A percentile compares a stretch with the other conserved stretches of the same genome.
Evolutionary conservation across 164 flowering plant species (phyloP).

Genomic region (Dillenia turbinata): DNA sequence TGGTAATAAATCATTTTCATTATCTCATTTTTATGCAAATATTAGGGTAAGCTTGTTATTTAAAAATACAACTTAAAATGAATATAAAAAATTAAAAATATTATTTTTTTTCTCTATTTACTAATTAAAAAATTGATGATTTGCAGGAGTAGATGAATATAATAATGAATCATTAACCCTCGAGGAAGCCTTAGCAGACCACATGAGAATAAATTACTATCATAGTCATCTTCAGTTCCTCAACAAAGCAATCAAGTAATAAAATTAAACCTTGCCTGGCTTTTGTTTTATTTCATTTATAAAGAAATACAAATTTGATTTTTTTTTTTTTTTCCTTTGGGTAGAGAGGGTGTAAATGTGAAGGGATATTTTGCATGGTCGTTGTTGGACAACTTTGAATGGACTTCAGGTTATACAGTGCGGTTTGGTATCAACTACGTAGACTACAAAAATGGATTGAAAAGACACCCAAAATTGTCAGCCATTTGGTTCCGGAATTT

Average conservation of each 20-base stretch:
- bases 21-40: too few relatives aligned
- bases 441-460: conserved; percentile 13
- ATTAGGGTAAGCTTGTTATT: too few relatives aligned
- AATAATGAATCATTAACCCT: conserved; percentile 7
- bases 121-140: background rate
- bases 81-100: background rate
- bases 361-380: conserved; percentile 25
- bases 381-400: conserved; percentile 21
- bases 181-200: conserved; percentile 8
- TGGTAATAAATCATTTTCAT: too few relatives aligned
- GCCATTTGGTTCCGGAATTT: conserved; percentile 22
- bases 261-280: background rate
- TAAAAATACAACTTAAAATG: background rate
- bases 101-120: background rate
- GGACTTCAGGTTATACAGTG: conserved; percentile 17
- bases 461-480: conserved; percentile 18
- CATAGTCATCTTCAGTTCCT: conserved; percentile 3
- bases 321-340: too few relatives aligned
- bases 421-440: conserved; percentile 23
- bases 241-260: conserved; percentile 4
- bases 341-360: conserved; percentile 15
- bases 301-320: background rate
- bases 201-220: conserved; percentile 3
- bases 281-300: background rate
- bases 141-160: conserved; percentile 12